Conservation (phyloP, 73 alveolate species). For the Paramecium pentaurelia region DNA sequence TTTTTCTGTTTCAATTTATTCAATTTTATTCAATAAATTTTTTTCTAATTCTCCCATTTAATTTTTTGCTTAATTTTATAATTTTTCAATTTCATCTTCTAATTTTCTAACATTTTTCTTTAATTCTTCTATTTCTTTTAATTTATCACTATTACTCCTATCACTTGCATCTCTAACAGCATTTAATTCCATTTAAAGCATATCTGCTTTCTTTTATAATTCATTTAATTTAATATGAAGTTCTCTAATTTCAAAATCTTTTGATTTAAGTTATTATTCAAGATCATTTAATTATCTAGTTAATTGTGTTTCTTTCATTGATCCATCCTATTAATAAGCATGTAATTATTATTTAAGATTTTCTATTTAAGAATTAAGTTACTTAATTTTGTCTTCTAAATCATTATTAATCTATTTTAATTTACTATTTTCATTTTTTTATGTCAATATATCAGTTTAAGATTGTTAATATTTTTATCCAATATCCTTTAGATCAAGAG, state of each 20-base stretch:
- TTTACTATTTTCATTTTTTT: neutral
- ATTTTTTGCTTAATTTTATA: slow-evolving; percentile 24
- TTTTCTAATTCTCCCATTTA: slow-evolving; percentile 50
- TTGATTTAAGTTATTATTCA: slow-evolving; percentile 20
- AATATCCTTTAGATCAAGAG: neutral
- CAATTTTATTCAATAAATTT: neutral
- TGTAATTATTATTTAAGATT: neutral
- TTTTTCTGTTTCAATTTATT: slow-evolving; percentile 4
- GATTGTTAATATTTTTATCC: neutral
- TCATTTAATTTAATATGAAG: slow-evolving; percentile 46
- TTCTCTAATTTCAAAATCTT: slow-evolving; percentile 55
- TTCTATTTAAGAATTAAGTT: neutral
- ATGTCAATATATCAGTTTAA: neutral
- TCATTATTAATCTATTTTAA: neutral
- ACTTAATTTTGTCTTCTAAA: neutral
- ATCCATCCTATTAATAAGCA: neutral
- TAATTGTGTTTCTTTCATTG: neutral
- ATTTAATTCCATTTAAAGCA: slow-evolving; percentile 37
- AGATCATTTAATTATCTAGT: neutral
- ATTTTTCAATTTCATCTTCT: slow-evolving; percentile 39
- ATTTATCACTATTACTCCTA: slow-evolving; percentile 50
- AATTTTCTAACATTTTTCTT: neutral
- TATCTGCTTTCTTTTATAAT: slow-evolving; percentile 40
- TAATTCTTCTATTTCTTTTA: slow-evolving; percentile 44
- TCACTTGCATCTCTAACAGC: slow-evolving; percentile 57